These are phyloP conservation scores for Kwoniella pini DNA, from an alignment of 768 basidiomycete species.

Conservation along the genomic window DNA sequence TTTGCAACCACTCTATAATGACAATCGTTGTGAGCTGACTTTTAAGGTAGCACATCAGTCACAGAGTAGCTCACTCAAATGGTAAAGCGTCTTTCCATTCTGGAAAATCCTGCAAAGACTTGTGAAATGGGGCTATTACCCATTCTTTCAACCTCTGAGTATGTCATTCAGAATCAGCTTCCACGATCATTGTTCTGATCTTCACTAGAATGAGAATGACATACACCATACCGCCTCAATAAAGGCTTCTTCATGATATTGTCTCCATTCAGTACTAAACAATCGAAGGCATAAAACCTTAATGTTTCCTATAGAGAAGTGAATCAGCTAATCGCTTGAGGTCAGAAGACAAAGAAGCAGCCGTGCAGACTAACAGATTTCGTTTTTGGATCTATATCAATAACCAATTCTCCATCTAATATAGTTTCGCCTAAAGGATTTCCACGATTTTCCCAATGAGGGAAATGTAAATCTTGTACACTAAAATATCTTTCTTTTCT, in stretches of 20 bases:
- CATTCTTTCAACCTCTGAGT: constrained; percentile 72
- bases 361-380: constrained; percentile 62
- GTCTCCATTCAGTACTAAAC: constrained; percentile 78
- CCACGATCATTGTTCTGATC: too few relatives aligned
- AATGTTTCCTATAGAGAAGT: constrained; percentile 67
- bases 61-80: constrained; percentile 70
- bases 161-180: constrained; percentile 1
- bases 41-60: too few relatives aligned
- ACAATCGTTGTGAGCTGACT: too few relatives aligned
- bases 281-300: constrained; percentile 87
- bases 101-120: constrained; percentile 70
- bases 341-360: too few relatives aligned
- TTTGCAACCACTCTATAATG: constrained; percentile 85
- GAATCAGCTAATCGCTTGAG: background rate
- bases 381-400: constrained; percentile 79
- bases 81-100: constrained; percentile 67
- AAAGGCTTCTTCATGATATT: constrained; percentile 83
- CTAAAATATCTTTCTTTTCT: constrained; percentile 83
- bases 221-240: constrained; percentile 85
- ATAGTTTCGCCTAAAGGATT: constrained; percentile 74
- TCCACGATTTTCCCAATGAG: constrained; percentile 74
- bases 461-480: constrained; percentile 78
- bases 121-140: constrained; percentile 77
- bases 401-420: constrained; percentile 89
- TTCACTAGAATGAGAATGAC: constrained; percentile 44